Conservation (phyloP, 352 stramenopile genomes). For the Globisporangium takayamanum region DNA sequence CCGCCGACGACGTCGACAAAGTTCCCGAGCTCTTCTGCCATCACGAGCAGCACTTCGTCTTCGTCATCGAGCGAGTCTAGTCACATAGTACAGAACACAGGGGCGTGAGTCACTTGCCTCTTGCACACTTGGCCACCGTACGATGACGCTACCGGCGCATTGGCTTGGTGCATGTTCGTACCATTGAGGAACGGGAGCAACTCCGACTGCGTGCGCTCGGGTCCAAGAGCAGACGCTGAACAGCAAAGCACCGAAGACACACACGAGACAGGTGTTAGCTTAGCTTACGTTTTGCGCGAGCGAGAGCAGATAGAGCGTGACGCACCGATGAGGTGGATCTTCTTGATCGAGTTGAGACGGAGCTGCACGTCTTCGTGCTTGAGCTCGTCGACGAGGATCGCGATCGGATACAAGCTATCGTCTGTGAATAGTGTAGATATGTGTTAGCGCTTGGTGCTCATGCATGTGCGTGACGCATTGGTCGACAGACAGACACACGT, state of each 20-base stretch:
- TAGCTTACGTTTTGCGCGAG: not conserved
- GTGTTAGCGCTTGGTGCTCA: too few species aligned
- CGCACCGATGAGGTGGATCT: conserved; percentile 87
- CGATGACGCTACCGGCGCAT: not conserved
- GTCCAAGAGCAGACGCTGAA: conserved; percentile 82
- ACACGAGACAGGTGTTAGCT: not conserved
- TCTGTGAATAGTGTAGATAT: conserved; percentile 18
- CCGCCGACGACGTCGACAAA: conserved; percentile 92
- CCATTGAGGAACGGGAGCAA: conserved; percentile 97
- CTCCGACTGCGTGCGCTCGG: conserved; percentile 89
- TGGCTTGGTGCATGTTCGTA: conserved; percentile 18
- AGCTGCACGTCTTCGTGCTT: conserved; percentile 91
- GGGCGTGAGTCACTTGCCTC: not conserved
- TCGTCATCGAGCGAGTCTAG: conserved; percentile 96
- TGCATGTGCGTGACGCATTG: not conserved
- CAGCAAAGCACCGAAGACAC: conserved; percentile 3
- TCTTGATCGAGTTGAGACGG: conserved; percentile 88
- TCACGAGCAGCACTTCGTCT: conserved; percentile 95
- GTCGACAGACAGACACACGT: not conserved
- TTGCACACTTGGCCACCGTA: not conserved
- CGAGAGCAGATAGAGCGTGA: not conserved
- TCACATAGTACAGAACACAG: not conserved
- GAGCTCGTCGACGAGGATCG: conserved; percentile 89
- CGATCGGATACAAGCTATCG: conserved; percentile 84
- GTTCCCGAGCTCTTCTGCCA: conserved; percentile 90